Evolutionary conservation across 139 green algal genomes (phyloP), one percentile per base, ranked within the genome.

Genomic region (Chlorella sorokiniana): DNA sequence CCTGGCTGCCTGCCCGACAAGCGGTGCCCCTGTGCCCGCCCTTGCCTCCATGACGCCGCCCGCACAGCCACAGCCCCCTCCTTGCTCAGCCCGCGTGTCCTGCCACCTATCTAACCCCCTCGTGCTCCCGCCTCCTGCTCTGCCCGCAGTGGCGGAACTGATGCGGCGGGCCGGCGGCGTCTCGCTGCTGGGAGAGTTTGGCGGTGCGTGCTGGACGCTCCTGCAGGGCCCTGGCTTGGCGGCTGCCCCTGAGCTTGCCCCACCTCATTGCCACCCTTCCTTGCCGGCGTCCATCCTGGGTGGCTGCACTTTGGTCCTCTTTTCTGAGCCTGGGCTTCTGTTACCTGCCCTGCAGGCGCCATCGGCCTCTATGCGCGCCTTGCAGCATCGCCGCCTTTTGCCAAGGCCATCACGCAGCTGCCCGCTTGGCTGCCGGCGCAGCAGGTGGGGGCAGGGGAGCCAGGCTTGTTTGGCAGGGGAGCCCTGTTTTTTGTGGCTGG

Each of bases 181-280:
- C 38, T 95, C 90, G 1, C 85, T 91, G 1, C 82, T 98, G 56
- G 94, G 92, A 0, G 86, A 92, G 27, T 97, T 92, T 51, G 38
- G 35, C 1, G 70, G 70, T 77, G 70, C 14, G 70, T 33, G 37
- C 18, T 10, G 6, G 29, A n/a, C 18, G n/a, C 56, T 65, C 18
- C 18, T n/a, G 56, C 18, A 65, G 10, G 22, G 56, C 18, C 48
- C 16, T 56, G 48, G 48, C 16, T 56, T 25, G 48, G 14, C 48
- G 16, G 48, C 16, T 56, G 48, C 14, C 16, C 16, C 11, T 11
- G 48, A 25, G 48, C 14, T 16, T 56, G 48, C 11, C 14, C 16
- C 14, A 56, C 48, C 11, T 11, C 48, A 16, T 16, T 56, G 48
- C 48, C 48, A 59, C 11, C 48, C 48, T 59, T 25, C 16, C 16